Conservation (phyloP, 163 green algal genomes). For the Chlorella variabilis region DNA sequence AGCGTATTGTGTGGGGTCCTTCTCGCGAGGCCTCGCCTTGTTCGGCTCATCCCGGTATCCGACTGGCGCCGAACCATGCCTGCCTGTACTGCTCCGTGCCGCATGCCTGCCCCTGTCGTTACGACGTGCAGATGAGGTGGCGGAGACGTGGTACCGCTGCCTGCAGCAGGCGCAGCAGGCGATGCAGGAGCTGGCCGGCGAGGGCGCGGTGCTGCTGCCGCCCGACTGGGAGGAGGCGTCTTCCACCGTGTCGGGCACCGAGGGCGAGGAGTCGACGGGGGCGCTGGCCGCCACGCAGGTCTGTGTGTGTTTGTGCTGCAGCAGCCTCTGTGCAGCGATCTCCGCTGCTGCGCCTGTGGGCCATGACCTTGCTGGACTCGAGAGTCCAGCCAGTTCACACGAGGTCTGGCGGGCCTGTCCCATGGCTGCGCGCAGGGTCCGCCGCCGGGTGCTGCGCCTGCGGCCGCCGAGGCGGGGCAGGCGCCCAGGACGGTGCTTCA, state of each 20-base stretch:
- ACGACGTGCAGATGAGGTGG: slow-evolving; percentile 16
- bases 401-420: too few species aligned
- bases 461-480: slow-evolving; percentile 22
- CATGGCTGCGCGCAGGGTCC: slow-evolving; percentile 10
- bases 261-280: slow-evolving; percentile 6
- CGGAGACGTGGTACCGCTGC: slow-evolving; percentile 40
- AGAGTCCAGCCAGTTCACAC: too few species aligned
- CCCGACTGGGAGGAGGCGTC: slow-evolving; percentile 46
- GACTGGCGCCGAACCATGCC: not conserved
- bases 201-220: not conserved
- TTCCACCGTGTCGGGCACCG: slow-evolving; percentile 22
- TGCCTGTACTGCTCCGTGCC: not conserved
- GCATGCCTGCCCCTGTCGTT: not conserved
- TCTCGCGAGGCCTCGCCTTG: too few species aligned
- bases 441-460: slow-evolving; percentile 34
- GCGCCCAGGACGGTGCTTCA: slow-evolving; percentile 15
- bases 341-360: too few species aligned
- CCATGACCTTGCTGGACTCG: not conserved
- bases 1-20: too few species aligned
- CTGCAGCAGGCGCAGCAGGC: slow-evolving; percentile 46
- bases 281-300: not conserved
- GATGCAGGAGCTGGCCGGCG: slow-evolving; percentile 40
- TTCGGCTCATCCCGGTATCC: too few species aligned
- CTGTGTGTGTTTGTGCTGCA: not conserved
- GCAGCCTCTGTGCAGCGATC: too few species aligned